Evolutionary conservation across 2,329 filamentous ascomycete genomes (phyloP).

Genomic region (Akanthomyces dipterigenus): DNA sequence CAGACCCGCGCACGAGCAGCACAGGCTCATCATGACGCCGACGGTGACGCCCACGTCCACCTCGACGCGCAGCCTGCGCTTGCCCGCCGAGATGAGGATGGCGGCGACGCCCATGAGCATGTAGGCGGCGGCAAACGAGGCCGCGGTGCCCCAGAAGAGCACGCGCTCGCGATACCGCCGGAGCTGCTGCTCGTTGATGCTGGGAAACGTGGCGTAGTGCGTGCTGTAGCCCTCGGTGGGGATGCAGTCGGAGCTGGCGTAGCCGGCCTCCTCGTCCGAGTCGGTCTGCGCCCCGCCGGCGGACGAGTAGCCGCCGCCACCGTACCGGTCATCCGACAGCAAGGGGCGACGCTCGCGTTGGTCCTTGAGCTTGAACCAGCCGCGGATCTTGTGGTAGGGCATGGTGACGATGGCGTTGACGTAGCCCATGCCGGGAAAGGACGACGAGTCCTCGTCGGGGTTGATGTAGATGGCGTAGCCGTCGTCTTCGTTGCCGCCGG

Average conservation of each 20-base stretch:
- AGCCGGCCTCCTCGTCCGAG: constrained; percentile 41
- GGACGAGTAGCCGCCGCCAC: constrained; percentile 20
- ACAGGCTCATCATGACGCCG: constrained; percentile 60
- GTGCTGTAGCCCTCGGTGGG: constrained; percentile 44
- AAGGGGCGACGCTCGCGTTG: constrained; percentile 24
- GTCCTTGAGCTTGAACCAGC: constrained; percentile 38
- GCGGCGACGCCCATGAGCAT: constrained; percentile 58
- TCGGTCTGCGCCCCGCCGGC: constrained; percentile 24
- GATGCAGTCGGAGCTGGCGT: constrained; percentile 47
- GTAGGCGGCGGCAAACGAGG: constrained; percentile 52
- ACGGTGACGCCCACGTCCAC: constrained; percentile 68
- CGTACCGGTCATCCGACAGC: constrained; percentile 11
- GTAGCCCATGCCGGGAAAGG: constrained; percentile 57
- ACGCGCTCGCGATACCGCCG: constrained; percentile 46
- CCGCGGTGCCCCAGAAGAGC: constrained; percentile 46
- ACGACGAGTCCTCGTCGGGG: constrained; percentile 50
- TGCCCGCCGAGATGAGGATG: constrained; percentile 61
- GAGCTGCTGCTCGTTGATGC: constrained; percentile 44
- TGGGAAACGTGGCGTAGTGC: constrained; percentile 47
- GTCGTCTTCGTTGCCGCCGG: constrained; percentile 42
- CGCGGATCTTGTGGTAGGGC: constrained; percentile 45
- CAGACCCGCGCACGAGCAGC: constrained; percentile 56
- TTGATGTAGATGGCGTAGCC: constrained; percentile 70
- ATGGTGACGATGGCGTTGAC: constrained; percentile 45
- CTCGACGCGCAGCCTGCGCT: constrained; percentile 59